Conservation (phyloP, 2,329 filamentous ascomycete genomes). For the Colletotrichum gloeosporioides region DNA sequence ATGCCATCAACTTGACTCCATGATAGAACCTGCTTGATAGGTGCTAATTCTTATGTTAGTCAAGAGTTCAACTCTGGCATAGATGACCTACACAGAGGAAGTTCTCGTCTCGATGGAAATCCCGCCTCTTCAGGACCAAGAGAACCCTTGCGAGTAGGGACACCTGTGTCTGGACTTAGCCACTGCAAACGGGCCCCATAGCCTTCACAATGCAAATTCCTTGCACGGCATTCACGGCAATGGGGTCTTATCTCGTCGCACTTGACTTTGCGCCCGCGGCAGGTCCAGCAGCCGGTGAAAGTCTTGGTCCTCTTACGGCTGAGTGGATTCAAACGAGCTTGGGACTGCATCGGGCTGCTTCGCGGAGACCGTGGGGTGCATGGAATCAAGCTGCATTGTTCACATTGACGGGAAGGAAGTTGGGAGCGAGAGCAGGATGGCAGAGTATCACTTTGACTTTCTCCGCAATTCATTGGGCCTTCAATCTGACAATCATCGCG, state of each 20-base stretch:
- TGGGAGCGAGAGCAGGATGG: neutral
- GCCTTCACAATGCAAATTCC: conserved; percentile 32
- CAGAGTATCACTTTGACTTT: neutral
- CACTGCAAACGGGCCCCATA: conserved; percentile 35
- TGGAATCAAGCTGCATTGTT: neutral
- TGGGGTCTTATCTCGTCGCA: conserved; percentile 34
- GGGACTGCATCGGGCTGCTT: neutral
- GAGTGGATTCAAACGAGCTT: neutral
- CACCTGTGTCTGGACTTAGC: conserved; percentile 20
- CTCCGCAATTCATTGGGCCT: neutral
- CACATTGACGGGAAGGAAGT: neutral
- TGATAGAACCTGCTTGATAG: neutral
- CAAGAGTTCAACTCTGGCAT: neutral
- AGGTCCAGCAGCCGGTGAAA: conserved; percentile 41
- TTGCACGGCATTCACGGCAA: conserved; percentile 34
- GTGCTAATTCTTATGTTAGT: neutral
- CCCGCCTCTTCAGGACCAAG: neutral
- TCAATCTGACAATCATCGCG: neutral
- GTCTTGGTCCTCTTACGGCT: conserved; percentile 29
- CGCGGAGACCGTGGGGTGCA: neutral
- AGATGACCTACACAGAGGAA: neutral
- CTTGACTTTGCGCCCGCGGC: conserved; percentile 40
- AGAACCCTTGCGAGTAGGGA: neutral
- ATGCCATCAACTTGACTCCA: neutral
- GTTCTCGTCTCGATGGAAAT: neutral